Percentiles rank a stretch among this genome's conserved stretches.
Evolutionary conservation across 352 stramenopile genomes (phyloP).

Genomic region (Phytophthora meadii): DNA sequence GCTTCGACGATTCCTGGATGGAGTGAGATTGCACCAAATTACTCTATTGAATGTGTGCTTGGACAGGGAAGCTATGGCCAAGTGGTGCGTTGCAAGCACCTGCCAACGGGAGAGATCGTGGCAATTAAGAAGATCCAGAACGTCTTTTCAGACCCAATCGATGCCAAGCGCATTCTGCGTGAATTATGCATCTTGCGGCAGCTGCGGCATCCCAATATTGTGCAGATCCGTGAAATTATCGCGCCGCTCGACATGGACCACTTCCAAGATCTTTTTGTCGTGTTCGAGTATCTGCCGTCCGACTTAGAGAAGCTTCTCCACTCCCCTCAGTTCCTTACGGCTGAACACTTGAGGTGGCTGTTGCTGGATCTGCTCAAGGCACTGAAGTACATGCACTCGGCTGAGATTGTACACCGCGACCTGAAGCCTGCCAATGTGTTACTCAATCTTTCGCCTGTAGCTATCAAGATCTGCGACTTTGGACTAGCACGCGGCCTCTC

Average conservation of each 20-base stretch:
- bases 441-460: slow-evolving; percentile 85
- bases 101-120: slow-evolving; percentile 89
- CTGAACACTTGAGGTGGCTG: slow-evolving; percentile 86
- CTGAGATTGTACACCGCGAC: slow-evolving; percentile 90
- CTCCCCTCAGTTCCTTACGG: slow-evolving; percentile 85
- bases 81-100: slow-evolving; percentile 87
- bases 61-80: slow-evolving; percentile 88
- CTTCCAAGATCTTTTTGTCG: slow-evolving; percentile 87
- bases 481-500: slow-evolving; percentile 78
- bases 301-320: slow-evolving; percentile 88
- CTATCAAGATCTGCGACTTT: slow-evolving; percentile 91
- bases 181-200: slow-evolving; percentile 87
- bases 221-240: slow-evolving; percentile 90
- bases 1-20: slow-evolving; percentile 81
- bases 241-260: slow-evolving; percentile 70
- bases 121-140: slow-evolving; percentile 92
- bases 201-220: slow-evolving; percentile 87
- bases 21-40: slow-evolving; percentile 83
- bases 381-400: slow-evolving; percentile 92
- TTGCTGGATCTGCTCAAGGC: slow-evolving; percentile 87
- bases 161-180: slow-evolving; percentile 87
- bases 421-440: slow-evolving; percentile 90
- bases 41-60: slow-evolving; percentile 87
- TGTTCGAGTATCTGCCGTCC: slow-evolving; percentile 88
- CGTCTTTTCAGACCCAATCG: slow-evolving; percentile 88